phyloP scores from a whole-genome alignment of 2,329 filamentous ascomycete genomes.

The Neofusicoccum sp. region DNA sequence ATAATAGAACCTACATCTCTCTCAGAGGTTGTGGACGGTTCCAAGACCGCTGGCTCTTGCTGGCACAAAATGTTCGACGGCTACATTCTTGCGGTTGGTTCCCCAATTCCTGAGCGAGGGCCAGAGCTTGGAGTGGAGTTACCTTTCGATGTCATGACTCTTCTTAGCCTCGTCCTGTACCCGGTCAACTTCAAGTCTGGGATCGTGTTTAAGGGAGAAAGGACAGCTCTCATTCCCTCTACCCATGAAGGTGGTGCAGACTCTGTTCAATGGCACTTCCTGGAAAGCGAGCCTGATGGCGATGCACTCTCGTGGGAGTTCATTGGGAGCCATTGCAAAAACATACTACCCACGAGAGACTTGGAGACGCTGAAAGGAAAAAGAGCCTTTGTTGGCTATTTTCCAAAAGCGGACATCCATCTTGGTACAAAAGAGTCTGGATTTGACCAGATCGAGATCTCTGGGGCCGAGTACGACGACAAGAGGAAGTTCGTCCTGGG shows the following conservation, averaged over 20 bases:
- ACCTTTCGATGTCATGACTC: background rate
- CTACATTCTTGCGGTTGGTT: background rate
- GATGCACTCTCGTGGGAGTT: background rate
- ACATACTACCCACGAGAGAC: background rate
- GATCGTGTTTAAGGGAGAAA: background rate
- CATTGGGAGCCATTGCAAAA: background rate
- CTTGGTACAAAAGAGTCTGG: background rate
- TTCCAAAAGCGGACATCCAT: background rate
- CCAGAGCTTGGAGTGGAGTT: background rate
- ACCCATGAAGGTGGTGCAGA: rapidly evolving
- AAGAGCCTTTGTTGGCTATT: conserved; percentile 3
- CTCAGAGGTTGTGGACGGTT: no score
- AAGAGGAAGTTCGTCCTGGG: background rate
- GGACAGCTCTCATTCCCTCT: background rate
- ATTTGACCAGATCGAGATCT: background rate
- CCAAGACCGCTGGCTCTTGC: background rate
- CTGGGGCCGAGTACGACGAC: background rate
- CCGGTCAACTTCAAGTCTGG: background rate
- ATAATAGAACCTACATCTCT: no score
- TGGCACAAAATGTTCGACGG: conserved; percentile 1
- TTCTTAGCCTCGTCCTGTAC: background rate
- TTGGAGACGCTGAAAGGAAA: background rate
- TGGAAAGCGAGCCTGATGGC: background rate
- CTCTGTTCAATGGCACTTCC: background rate
- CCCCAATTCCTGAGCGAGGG: background rate